These are phyloP conservation scores for Ceratocystis colombiana DNA, from an alignment of 2,329 filamentous ascomycete species.

Conservation along the genomic window DNA sequence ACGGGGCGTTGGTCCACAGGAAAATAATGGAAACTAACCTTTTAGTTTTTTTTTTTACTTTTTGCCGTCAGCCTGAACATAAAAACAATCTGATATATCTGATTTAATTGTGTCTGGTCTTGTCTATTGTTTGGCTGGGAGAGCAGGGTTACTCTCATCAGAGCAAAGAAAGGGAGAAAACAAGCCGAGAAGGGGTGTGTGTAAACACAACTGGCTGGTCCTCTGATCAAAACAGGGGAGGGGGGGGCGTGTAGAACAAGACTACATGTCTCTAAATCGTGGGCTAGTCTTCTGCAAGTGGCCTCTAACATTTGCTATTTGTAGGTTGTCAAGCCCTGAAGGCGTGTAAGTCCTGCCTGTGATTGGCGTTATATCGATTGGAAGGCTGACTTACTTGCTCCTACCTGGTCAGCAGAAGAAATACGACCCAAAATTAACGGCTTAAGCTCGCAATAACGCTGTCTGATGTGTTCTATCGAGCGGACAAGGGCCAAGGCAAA, in stretches of 20 bases:
- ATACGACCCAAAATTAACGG: constrained; percentile 1
- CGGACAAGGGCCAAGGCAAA: neutral
- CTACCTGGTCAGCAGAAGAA: constrained; percentile 11
- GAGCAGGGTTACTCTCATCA: neutral
- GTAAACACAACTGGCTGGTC: neutral
- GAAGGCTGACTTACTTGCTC: neutral
- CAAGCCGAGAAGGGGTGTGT: neutral
- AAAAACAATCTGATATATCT: constrained; percentile 16
- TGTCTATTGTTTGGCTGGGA: neutral
- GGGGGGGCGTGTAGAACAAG: neutral
- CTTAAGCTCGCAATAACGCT: neutral
- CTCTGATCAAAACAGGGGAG: neutral
- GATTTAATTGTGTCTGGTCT: neutral
- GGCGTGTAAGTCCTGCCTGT: constrained; percentile 11
- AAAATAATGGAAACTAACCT: neutral
- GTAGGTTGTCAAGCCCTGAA: constrained; percentile 3
- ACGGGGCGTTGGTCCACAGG: neutral
- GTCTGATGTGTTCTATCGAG: neutral
- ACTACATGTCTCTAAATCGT: neutral
- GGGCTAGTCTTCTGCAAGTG: neutral
- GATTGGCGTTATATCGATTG: constrained; percentile 1
- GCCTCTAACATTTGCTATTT: neutral
- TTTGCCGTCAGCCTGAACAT: constrained; percentile 9
- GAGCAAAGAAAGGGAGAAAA: neutral
- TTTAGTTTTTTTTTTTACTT: neutral